Base-by-base conservation (phyloP, 768 basidiomycete species). In the Collybiopsis luxurians region DNA sequence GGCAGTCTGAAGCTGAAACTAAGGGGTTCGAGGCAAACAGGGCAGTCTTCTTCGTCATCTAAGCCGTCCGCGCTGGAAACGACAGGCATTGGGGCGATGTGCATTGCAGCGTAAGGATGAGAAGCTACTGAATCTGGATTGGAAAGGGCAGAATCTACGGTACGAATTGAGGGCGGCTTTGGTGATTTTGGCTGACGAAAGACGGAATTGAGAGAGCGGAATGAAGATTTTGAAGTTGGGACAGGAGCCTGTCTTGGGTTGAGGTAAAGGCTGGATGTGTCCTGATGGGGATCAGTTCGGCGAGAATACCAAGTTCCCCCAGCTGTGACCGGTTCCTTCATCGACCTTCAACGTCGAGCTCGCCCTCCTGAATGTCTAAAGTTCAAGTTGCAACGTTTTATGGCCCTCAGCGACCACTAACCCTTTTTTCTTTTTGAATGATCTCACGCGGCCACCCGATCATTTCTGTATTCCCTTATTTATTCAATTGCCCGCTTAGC, bases 11-110 rank as follows among this genome's bases (percentile, higher is more conserved):
- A 97, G 71, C 87, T 89, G 72, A 94, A 95, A 67, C 88, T 89
- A 67, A 99, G 83, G 1, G 92, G 90, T 66, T 98, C 96, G 63
- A 97, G 87, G 72, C 96, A 99, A 63, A 99, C 93, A 12, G 96
- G 96, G 64, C 97, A 99, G 66, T 89, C 91, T 53, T 90, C 89
- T 66, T 95, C 94, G 54, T 92, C 90, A 23, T 90, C 87, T 15
- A 75, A 70, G 43, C 75, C 53, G 60, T 84, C 82, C 67, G 82
- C 81, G 60, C 70, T 80, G 15, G 89, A 86, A 55, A 92, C 87
- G 62, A 90, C 86, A 12, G 91, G 87, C 31, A 88, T 72, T 2
- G 88, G 87, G 1, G 85, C 79, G 52, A 82, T 79, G 57, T 79
- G 79, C 82, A 85, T 84, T 46, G 77, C 58, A 13, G 83, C 75